Evolutionary conservation across 768 basidiomycete genomes (phyloP).

Genomic region (Suillus subaureus): DNA sequence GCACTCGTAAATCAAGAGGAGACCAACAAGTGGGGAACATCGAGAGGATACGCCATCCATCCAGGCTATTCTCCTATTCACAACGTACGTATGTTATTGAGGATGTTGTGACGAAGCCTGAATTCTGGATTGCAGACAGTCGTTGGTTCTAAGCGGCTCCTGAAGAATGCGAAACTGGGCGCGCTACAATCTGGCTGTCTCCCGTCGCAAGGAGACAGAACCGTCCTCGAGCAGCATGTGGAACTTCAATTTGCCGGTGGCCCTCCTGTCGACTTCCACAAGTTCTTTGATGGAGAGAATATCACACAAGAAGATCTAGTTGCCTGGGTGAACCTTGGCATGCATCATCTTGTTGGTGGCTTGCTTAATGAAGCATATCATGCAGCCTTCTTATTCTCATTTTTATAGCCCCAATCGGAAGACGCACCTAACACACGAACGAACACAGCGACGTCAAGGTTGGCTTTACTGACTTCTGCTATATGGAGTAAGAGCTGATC

Average conservation of each 20-base stretch:
- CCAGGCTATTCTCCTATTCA: slow-evolving; percentile 58
- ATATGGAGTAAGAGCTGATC: background rate
- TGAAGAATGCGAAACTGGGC: slow-evolving; percentile 71
- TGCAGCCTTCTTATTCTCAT: background rate
- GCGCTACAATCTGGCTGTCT: slow-evolving; percentile 60
- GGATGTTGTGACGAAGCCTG: background rate
- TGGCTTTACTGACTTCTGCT: slow-evolving; percentile 10
- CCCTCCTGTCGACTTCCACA: slow-evolving; percentile 59
- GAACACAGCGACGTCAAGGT: slow-evolving; percentile 58
- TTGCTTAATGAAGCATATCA: background rate
- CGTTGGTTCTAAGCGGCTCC: slow-evolving; percentile 58
- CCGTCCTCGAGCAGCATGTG: slow-evolving; percentile 58
- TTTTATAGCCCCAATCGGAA: slow-evolving; percentile 56
- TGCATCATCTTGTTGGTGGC: slow-evolving; percentile 56
- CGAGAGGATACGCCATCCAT: slow-evolving; percentile 63
- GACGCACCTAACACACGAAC: slow-evolving; percentile 64
- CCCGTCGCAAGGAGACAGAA: slow-evolving; percentile 62
- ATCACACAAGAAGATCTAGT: slow-evolving; percentile 68
- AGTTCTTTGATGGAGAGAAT: slow-evolving; percentile 65
- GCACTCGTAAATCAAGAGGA: slow-evolving; percentile 56
- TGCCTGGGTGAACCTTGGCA: slow-evolving; percentile 67
- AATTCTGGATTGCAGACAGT: slow-evolving; percentile 42
- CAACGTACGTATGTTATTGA: slow-evolving; percentile 36
- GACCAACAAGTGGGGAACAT: slow-evolving; percentile 57
- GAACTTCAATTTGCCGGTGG: slow-evolving; percentile 64